phyloP scores from a whole-genome alignment of 257 asterid genomes.

The Rehmannia glutinosa region DNA sequence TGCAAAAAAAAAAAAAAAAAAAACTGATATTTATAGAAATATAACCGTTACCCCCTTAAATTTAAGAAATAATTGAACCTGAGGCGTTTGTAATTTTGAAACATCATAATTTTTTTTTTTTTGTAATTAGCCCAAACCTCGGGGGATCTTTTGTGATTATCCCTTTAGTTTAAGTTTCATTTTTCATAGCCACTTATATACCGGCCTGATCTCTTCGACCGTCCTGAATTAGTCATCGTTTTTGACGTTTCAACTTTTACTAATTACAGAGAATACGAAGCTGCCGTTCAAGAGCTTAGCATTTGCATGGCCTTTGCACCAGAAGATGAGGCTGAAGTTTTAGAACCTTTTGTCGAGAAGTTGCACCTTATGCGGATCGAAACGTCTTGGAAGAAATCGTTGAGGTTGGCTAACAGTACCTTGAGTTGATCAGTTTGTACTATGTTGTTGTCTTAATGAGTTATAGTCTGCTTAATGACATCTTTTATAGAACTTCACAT shows the following conservation, averaged over 20 bases:
- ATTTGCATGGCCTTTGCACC: conserved; percentile 97
- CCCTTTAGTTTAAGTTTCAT: neutral
- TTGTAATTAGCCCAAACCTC: too few species aligned
- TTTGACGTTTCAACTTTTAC: too few species aligned
- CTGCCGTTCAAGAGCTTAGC: conserved; percentile 93
- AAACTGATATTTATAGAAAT: too few species aligned
- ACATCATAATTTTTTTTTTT: too few species aligned
- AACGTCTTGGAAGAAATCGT: conserved; percentile 64
- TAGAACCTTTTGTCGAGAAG: conserved; percentile 81
- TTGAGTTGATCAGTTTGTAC: conserved; percentile 24
- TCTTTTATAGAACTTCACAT: neutral
- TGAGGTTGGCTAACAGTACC: conserved; percentile 48
- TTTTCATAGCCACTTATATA: neutral
- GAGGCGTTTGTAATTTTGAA: too few species aligned
- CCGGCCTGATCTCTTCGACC: too few species aligned
- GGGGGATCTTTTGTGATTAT: too few species aligned
- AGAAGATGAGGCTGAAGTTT: conserved; percentile 70
- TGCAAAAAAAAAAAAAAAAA: too few species aligned
- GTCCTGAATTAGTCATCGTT: too few species aligned
- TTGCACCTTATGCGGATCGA: conserved; percentile 68
- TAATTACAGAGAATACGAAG: conserved; percentile 71
- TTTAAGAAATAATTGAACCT: too few species aligned
- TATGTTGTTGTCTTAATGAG: neutral
- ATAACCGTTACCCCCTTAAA: too few species aligned
- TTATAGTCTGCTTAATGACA: neutral